These are phyloP conservation scores for Tulasnella sp. DNA, from an alignment of 768 basidiomycete species.

Conservation along the genomic window DNA sequence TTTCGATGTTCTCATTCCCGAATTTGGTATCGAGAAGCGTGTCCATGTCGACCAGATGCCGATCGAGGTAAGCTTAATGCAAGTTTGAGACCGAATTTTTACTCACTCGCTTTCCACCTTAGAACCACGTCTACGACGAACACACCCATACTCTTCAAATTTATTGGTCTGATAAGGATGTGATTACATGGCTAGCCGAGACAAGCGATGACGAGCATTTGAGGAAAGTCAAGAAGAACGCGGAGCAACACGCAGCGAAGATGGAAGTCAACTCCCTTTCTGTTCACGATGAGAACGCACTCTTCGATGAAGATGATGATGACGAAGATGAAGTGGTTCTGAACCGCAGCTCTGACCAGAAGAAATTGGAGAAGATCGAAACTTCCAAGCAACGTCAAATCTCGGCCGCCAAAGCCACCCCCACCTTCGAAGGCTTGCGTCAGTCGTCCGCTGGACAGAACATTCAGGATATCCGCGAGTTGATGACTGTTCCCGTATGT, in stretches of 20 bases:
- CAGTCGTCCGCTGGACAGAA: conserved; percentile 77
- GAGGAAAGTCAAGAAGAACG: conserved; percentile 90
- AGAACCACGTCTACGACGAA: conserved; percentile 97
- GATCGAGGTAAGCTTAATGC: conserved; percentile 69
- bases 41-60: conserved; percentile 99
- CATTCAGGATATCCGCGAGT: conserved; percentile 92
- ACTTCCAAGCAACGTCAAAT: conserved; percentile 76
- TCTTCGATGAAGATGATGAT: conserved; percentile 90
- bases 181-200: conserved; percentile 93
- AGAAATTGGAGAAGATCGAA: conserved; percentile 51
- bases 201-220: conserved; percentile 96
- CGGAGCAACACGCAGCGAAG: conserved; percentile 86
- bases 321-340: conserved; percentile 82
- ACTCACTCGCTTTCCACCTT: conserved; percentile 38
- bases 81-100: neutral
- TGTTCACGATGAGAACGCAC: conserved; percentile 81
- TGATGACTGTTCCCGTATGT: conserved; percentile 91
- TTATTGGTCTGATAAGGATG: conserved; percentile 95
- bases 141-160: conserved; percentile 90
- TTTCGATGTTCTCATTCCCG: conserved; percentile 93
- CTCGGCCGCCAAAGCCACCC: conserved; percentile 74
- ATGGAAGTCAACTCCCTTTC: conserved; percentile 89
- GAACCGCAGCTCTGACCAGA: conserved; percentile 55
- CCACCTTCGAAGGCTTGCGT: conserved; percentile 83
- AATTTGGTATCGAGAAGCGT: conserved; percentile 98